These are phyloP conservation scores for Mycena citricolor DNA, from an alignment of 1,284 basidiomycete species.

Conservation along the genomic window DNA sequence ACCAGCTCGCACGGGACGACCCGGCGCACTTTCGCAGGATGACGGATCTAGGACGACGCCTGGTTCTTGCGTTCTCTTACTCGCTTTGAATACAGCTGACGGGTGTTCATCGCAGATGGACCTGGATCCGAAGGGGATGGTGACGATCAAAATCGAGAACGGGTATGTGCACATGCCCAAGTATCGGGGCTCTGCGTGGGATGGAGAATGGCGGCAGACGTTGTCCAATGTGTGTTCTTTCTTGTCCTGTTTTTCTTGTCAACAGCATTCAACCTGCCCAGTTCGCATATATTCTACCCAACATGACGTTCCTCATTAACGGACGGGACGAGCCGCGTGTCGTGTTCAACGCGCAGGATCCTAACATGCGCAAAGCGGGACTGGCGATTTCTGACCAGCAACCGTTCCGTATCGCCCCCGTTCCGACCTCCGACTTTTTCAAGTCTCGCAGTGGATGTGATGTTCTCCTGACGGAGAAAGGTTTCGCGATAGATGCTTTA, in stretches of 20 bases:
- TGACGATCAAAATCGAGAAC: constrained; percentile 5
- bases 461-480: not conserved
- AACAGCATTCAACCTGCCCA: not conserved
- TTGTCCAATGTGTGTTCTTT: not conserved
- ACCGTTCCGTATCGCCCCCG: constrained; percentile 10
- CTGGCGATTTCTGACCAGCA: not conserved
- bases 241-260: not conserved
- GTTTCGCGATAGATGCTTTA: constrained; percentile 2
- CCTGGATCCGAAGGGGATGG: constrained; percentile 12
- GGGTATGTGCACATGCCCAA: constrained; percentile 12
- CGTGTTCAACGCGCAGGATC: constrained; percentile 8
- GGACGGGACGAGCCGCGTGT: constrained; percentile 17
- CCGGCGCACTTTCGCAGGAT: not conserved
- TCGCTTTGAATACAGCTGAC: too few relatives aligned
- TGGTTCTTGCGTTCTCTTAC: too few relatives aligned
- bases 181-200: constrained; percentile 3
- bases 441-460: constrained; percentile 5
- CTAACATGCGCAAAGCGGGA: not conserved
- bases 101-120: constrained; percentile 13
- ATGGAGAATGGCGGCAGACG: constrained; percentile 9
- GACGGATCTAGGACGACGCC: too few relatives aligned
- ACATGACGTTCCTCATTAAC: constrained; percentile 13
- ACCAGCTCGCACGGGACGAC: not conserved
- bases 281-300: constrained; percentile 6
- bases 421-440: constrained; percentile 14